A percentile compares a stretch with the other conserved stretches of the same genome.
Conservation (phyloP, 495 filamentous ascomycete species). For the Aspergillus saccharolyticus region DNA sequence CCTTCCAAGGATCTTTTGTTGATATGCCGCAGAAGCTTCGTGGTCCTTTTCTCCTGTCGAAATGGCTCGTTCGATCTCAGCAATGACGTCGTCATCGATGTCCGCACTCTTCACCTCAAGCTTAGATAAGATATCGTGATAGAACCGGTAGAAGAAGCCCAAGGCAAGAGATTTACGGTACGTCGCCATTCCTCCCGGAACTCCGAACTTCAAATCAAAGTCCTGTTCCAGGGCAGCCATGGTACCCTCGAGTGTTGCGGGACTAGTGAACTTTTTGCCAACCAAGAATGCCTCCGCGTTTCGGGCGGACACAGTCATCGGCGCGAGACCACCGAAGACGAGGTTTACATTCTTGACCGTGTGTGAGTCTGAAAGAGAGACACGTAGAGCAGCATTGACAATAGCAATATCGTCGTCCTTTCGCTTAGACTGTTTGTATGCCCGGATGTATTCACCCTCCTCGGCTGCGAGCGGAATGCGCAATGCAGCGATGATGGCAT, state of each 20-base stretch:
- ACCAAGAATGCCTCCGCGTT: slow-evolving; percentile 62
- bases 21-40: slow-evolving; percentile 44
- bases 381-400: slow-evolving; percentile 75
- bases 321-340: slow-evolving; percentile 89
- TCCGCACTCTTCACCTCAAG: slow-evolving; percentile 42
- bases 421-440: slow-evolving; percentile 93
- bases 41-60: slow-evolving; percentile 54
- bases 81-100: slow-evolving; percentile 48
- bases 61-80: slow-evolving; percentile 57
- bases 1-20: slow-evolving; percentile 74
- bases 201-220: slow-evolving; percentile 78
- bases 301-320: slow-evolving; percentile 78
- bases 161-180: slow-evolving; percentile 88
- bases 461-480: slow-evolving; percentile 72
- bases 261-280: slow-evolving; percentile 75
- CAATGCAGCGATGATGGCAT: slow-evolving; percentile 80
- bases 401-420: slow-evolving; percentile 98
- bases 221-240: slow-evolving; percentile 85
- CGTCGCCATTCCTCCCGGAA: slow-evolving; percentile 93
- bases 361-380: slow-evolving; percentile 60
- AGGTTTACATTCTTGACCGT: slow-evolving; percentile 66
- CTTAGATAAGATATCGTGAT: slow-evolving; percentile 61
- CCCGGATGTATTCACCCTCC: slow-evolving; percentile 51
- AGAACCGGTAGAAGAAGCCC: slow-evolving; percentile 85
- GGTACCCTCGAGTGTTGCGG: slow-evolving; percentile 74